These are phyloP conservation scores for Beauveria rudraprayagi DNA, from an alignment of 2,329 filamentous ascomycete species.

Conservation along the genomic window DNA sequence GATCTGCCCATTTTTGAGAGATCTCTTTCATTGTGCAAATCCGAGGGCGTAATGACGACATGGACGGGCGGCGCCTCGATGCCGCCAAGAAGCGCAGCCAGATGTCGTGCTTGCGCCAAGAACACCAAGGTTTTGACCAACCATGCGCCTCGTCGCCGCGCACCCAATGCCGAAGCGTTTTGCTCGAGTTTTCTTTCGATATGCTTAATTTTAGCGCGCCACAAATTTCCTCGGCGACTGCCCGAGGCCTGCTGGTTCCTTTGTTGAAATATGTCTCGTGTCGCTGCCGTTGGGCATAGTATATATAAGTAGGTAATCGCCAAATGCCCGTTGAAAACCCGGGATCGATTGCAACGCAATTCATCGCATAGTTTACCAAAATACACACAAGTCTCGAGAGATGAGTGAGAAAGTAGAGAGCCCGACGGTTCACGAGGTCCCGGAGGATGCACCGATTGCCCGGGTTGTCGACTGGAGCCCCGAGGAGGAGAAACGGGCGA, in stretches of 20 bases:
- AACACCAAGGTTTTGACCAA: neutral
- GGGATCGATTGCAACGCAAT: no score
- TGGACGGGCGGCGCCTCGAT: neutral
- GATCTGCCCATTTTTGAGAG: no score
- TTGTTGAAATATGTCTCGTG: no score
- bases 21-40: neutral
- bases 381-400: neutral
- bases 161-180: neutral
- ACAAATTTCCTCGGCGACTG: no score
- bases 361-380: neutral
- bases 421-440: neutral
- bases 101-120: constrained; percentile 10
- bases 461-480: constrained; percentile 19
- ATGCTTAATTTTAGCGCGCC: neutral
- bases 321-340: neutral
- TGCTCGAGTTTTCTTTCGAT: neutral
- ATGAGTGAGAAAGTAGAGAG: neutral
- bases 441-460: constrained; percentile 12
- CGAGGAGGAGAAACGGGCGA: constrained; percentile 22
- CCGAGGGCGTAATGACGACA: constrained; percentile 9
- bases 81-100: constrained; percentile 6
- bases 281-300: no score
- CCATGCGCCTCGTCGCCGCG: neutral
- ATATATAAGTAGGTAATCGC: neutral
- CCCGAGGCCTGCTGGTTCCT: no score